A percentile compares a stretch with the other conserved stretches of the same genome.
Evolutionary conservation across 768 basidiomycete genomes (phyloP).

Genomic region (Daedaleopsis nitida): DNA sequence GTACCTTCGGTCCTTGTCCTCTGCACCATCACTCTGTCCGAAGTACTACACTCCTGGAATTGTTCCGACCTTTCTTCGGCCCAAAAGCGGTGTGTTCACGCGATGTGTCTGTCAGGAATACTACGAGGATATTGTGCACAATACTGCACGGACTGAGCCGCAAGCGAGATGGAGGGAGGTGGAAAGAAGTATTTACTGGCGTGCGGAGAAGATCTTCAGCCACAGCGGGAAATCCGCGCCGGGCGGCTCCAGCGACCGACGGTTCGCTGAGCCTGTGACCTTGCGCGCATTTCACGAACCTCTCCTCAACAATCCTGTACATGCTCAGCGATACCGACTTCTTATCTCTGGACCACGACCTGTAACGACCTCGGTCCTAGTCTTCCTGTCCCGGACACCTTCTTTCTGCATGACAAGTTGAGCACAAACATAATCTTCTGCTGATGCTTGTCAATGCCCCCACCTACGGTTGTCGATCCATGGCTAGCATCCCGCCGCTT

Average conservation of each 20-base stretch:
- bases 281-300: constrained; percentile 1
- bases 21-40: constrained; percentile 39
- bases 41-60: not conserved
- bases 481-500: constrained; percentile 84
- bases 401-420: not conserved
- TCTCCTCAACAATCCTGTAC: not conserved
- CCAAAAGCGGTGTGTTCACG: not conserved
- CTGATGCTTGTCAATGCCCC: constrained; percentile 60
- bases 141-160: not conserved
- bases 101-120: not conserved
- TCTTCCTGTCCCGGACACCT: not conserved
- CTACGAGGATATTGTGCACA: not conserved
- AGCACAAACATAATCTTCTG: constrained; percentile 1
- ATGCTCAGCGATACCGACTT: constrained; percentile 4
- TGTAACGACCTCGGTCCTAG: constrained; percentile 2
- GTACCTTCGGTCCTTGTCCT: constrained; percentile 42
- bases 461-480: constrained; percentile 66
- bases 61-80: not conserved
- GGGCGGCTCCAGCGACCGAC: not conserved
- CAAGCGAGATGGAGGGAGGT: not conserved
- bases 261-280: not conserved
- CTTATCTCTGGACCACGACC: constrained; percentile 6
- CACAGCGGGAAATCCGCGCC: constrained; percentile 15
- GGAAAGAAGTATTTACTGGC: not conserved
- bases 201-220: constrained; percentile 14